These are phyloP conservation scores for Tylopilus intermedius DNA, from an alignment of 768 basidiomycete species.

Conservation along the genomic window DNA sequence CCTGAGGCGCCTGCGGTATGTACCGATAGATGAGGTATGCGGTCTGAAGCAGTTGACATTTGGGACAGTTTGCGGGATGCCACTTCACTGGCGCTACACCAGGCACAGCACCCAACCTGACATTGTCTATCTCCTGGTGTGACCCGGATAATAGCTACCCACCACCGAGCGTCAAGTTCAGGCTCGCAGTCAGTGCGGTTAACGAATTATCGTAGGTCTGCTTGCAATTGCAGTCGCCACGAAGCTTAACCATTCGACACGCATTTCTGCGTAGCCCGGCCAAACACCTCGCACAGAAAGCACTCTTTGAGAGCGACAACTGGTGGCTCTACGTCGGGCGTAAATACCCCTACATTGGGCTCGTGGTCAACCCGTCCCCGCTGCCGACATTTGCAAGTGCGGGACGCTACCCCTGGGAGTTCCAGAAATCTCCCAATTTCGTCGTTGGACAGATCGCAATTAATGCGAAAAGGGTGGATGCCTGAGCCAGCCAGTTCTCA, in stretches of 20 bases:
- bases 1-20: background rate
- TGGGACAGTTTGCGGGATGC: background rate
- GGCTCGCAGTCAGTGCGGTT: background rate
- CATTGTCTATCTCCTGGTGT: background rate
- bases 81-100: background rate
- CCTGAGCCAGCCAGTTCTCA: background rate
- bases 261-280: background rate
- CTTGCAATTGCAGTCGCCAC: too few species aligned
- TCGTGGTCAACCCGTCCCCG: background rate
- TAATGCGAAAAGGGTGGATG: background rate
- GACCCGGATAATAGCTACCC: background rate
- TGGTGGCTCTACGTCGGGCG: background rate
- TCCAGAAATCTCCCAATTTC: background rate
- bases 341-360: background rate
- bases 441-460: background rate
- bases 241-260: too few species aligned
- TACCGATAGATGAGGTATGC: background rate
- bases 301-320: background rate
- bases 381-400: background rate
- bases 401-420: background rate
- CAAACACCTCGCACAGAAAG: background rate
- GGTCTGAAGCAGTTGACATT: background rate
- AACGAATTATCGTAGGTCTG: background rate
- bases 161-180: conserved; percentile 1
- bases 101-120: background rate